Base-by-base conservation (phyloP, 192 early-diverging fungal genomes). In the Mortierella antarctica region DNA sequence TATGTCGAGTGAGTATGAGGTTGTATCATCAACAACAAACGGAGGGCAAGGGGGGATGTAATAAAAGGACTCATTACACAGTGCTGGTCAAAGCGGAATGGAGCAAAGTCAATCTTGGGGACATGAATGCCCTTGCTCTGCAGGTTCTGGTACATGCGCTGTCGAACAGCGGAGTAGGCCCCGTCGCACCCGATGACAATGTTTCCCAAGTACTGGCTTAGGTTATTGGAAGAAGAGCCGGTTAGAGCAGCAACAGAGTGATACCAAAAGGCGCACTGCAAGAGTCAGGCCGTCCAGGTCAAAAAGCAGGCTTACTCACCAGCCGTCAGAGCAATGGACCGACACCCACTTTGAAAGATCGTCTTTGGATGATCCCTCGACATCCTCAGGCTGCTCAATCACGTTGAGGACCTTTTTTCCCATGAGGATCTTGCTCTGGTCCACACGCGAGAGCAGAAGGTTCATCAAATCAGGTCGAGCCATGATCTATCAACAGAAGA, bases 391-490 rank as follows among this genome's bases (percentile, higher is more conserved):
- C 15, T 62, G 61, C 46, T 62, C 61, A 62, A 49, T 60, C 58
- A 60, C 58, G 10, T 31, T 11, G 14, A 60, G 58, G 12, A 62
- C 61, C 20, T 62, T 62, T 49, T 48, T 62, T 10, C 46, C 46
- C 61, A 48, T 48, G 7, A 48, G 18, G 42, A 48, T 62, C 61
- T 48, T 62, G 46, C 48, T n/a, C 6, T 42, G 42, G 13, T 10
- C 61, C 7, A 60, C 58, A 12, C 58, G 15, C 40, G 58, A 60
- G 12, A 60, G 58, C 15, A 60, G 61, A n/a, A 23, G 5, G 21
- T 62, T 48, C 61, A 62, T 60, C 58, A 60, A 18, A 49, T 62
- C 61, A 18, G 61, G 46, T 21, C 61, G 61, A n/a, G 61, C 61
- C 40, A 62, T 8, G 46, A 62, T 62, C 61, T 62, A 60, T 18